Evolutionary conservation across 306 rosid genomes (phyloP), one percentile per base, ranked within the genome.

Genomic region (Abrus precatorius): DNA sequence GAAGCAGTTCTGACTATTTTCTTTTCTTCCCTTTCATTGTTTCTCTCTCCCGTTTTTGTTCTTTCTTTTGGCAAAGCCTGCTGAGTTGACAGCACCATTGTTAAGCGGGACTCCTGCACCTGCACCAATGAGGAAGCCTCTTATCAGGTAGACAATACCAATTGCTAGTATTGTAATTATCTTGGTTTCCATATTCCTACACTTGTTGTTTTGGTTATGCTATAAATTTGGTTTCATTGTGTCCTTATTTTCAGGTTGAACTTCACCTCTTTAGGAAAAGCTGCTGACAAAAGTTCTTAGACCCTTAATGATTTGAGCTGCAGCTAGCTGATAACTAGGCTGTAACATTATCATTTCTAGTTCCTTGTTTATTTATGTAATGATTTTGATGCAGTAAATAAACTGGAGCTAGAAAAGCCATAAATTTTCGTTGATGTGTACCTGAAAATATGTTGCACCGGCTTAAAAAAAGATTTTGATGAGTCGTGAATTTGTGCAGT

Each of bases 261-360:
- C 84, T 89, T 95, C 85, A 93, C 97, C 69, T 91, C 99, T 49
- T 65, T 95, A 82, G 90, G 87, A 48, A 93, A 89, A 88, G 89
- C 89, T 69, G 77, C 91, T 47, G 90, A 90, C 64, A 87, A 88
- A 80, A 82, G 94, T 86, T 86, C 91, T 34, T 90, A 76, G 84
- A 34, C 67, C 65, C 59, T 64, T 69, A 44, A 8, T 40, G 63
- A 71, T 27, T 59, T 70, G 27, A 67, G 86, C 76, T 59, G 76
- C 55, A 69, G 27, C 60, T 12, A 29, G 65, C 71, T 62, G 59
- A 69, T 67, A 44, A 29, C 45, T 57, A 33, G 47, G 30, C 56
- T 62, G 69, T 9, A 62, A 85, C 72, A 64, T 65, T 45, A 65
- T 47, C 40, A 40, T 48, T 47, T 85, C 75, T 63, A 80, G 69